phyloP scores from a whole-genome alignment of 2,329 filamentous ascomycete species.

The Mycosphaerelloides madeirae region DNA sequence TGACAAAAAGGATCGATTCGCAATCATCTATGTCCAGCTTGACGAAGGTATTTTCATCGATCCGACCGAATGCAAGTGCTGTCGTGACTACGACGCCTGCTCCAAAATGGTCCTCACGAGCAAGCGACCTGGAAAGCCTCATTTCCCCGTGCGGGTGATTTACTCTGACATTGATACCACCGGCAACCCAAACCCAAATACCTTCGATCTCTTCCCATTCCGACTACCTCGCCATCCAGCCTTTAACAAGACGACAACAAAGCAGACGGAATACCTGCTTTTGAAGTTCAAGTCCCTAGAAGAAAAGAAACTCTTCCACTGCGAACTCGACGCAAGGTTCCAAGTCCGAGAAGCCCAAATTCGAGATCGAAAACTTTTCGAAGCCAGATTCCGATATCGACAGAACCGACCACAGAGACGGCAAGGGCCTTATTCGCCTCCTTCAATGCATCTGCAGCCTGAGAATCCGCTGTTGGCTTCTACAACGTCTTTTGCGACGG shows the following conservation, averaged over 20 bases:
- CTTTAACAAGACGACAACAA: slow-evolving; percentile 1
- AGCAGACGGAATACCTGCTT: slow-evolving; percentile 16
- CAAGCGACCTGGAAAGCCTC: slow-evolving; percentile 3
- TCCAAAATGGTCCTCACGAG: slow-evolving; percentile 16
- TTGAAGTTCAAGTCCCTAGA: slow-evolving; percentile 16
- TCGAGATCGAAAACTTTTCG: slow-evolving; percentile 10
- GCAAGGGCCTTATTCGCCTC: not conserved
- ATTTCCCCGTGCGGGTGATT: slow-evolving; percentile 7
- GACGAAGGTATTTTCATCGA: slow-evolving; percentile 11
- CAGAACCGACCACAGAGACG: slow-evolving; percentile 6
- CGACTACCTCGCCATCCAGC: slow-evolving; percentile 9
- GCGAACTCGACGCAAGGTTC: slow-evolving; percentile 16
- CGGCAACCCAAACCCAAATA: slow-evolving; percentile 15
- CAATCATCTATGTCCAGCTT: slow-evolving; percentile 12
- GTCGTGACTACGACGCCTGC: slow-evolving; percentile 11
- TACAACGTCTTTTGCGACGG: too few relatives aligned
- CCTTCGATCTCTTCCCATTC: slow-evolving; percentile 20
- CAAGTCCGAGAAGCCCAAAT: slow-evolving; percentile 17
- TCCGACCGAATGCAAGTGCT: slow-evolving; percentile 13
- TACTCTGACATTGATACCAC: slow-evolving; percentile 12
- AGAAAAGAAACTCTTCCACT: slow-evolving; percentile 14
- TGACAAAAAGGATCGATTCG: slow-evolving; percentile 8
- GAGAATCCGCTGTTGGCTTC: too few relatives aligned
- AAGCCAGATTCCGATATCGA: not conserved
- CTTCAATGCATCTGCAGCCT: too few relatives aligned